phyloP scores from a whole-genome alignment of 2,329 filamentous ascomycete species.

The Phialophora verrucosa region DNA sequence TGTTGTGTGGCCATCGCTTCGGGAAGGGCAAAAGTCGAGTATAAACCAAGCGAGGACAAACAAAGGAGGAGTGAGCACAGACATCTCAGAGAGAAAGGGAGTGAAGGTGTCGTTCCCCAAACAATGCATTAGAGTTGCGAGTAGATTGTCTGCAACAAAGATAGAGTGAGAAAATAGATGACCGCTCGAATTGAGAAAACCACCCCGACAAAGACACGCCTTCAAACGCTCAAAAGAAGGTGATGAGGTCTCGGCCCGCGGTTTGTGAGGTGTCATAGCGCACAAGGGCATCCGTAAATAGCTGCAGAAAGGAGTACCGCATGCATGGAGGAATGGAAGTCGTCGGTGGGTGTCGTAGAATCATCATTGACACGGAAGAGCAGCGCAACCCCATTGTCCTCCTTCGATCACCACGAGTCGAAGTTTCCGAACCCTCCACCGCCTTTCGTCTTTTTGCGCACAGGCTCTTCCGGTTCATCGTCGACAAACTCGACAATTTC shows the following conservation, averaged over 20 bases:
- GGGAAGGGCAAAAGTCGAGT: not conserved
- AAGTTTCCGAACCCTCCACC: slow-evolving; percentile 88
- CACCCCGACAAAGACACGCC: not conserved
- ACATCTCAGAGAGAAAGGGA: not conserved
- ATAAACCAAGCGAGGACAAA: slow-evolving; percentile 2
- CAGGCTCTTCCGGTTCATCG: slow-evolving; percentile 72
- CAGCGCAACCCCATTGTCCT: not conserved
- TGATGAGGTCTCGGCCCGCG: too few species aligned
- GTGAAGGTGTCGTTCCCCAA: not conserved
- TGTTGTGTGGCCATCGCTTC: not conserved
- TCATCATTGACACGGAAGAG: not conserved
- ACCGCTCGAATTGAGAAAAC: not conserved
- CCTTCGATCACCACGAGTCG: slow-evolving; percentile 72
- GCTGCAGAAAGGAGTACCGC: not conserved
- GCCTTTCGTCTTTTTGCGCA: slow-evolving; percentile 77
- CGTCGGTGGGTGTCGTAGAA: not conserved
- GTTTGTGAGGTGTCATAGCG: not conserved
- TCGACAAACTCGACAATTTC: slow-evolving; percentile 66
- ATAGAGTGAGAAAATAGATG: not conserved
- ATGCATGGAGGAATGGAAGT: not conserved
- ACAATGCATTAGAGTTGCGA: slow-evolving; percentile 1
- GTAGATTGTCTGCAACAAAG: not conserved
- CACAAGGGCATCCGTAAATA: not conserved
- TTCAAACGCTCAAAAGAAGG: not conserved
- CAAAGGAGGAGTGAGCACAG: slow-evolving; percentile 6